Conservation (phyloP, 1,139 yeast genomes). For the Groenewaldozyma auringiensis region DNA sequence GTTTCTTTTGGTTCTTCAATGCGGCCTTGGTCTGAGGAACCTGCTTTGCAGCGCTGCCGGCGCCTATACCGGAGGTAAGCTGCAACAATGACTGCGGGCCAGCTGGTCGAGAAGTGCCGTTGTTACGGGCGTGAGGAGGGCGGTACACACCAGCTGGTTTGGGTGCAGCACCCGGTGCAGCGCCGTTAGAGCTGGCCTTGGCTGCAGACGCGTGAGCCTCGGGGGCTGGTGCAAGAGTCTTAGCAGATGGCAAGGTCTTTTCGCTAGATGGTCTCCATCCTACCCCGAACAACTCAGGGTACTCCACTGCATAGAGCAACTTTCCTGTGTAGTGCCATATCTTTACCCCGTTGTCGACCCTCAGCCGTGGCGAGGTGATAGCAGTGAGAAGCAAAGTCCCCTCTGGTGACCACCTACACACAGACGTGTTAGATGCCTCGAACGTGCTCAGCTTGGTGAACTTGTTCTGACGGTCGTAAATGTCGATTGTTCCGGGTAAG, state of each 20-base stretch:
- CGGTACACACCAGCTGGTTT: slow-evolving; percentile 83
- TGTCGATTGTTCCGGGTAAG: slow-evolving; percentile 92
- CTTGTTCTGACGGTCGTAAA: slow-evolving; percentile 86
- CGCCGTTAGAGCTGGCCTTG: slow-evolving; percentile 20
- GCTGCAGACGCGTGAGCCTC: slow-evolving; percentile 53
- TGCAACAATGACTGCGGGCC: slow-evolving; percentile 31
- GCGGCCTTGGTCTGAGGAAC: slow-evolving; percentile 51
- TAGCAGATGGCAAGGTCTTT: slow-evolving; percentile 27
- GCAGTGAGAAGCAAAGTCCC: slow-evolving; percentile 91
- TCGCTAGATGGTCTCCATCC: slow-evolving; percentile 77
- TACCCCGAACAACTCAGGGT: slow-evolving; percentile 69
- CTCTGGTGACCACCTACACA: slow-evolving; percentile 98
- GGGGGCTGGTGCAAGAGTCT: slow-evolving; percentile 48
- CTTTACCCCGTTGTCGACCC: slow-evolving; percentile 93
- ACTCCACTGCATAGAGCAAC: slow-evolving; percentile 69
- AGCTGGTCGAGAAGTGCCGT: slow-evolving; percentile 22
- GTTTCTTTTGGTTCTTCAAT: slow-evolving; percentile 69
- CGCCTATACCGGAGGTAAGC: slow-evolving; percentile 20
- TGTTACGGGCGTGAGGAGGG: slow-evolving; percentile 83
- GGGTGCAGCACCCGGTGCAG: slow-evolving; percentile 31
- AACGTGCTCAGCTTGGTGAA: slow-evolving; percentile 72
- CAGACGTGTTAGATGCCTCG: slow-evolving; percentile 90
- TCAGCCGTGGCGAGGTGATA: slow-evolving; percentile 90
- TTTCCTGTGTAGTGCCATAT: slow-evolving; percentile 91
- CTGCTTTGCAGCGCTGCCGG: slow-evolving; percentile 21